Percentiles rank a stretch among this genome's conserved stretches.
Conservation (phyloP, 441 rosid genomes). For the Capsella rubella region DNA sequence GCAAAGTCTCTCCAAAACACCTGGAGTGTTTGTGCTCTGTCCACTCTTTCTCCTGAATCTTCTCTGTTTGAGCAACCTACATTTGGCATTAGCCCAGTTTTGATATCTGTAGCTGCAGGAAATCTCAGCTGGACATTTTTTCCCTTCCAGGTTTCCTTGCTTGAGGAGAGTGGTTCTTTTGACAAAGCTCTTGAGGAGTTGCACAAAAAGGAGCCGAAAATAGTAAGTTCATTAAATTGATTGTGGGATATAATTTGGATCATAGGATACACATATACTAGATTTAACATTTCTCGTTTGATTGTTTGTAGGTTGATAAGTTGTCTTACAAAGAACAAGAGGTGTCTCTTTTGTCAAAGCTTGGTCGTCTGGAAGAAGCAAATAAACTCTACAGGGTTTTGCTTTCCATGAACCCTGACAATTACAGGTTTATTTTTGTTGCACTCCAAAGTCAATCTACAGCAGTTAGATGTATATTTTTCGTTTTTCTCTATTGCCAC, state of each 20-base stretch:
- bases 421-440: slow-evolving; percentile 71
- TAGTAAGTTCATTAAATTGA: slow-evolving; percentile 58
- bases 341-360: slow-evolving; percentile 82
- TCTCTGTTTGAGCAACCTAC: slow-evolving; percentile 24
- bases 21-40: slow-evolving; percentile 11
- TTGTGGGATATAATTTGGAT: slow-evolving; percentile 21
- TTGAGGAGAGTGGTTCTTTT: slow-evolving; percentile 80
- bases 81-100: slow-evolving; percentile 23
- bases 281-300: slow-evolving; percentile 36
- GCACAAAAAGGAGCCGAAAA: slow-evolving; percentile 74
- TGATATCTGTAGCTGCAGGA: slow-evolving; percentile 18
- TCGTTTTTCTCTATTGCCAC: slow-evolving; percentile 8
- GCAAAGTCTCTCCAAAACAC: slow-evolving; percentile 3
- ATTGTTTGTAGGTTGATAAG: slow-evolving; percentile 77
- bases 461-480: background rate
- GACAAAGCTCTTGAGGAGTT: slow-evolving; percentile 86
- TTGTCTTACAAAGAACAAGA: slow-evolving; percentile 88
- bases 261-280: slow-evolving; percentile 15
- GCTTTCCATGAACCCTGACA: slow-evolving; percentile 96
- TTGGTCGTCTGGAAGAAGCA: slow-evolving; percentile 82
- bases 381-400: slow-evolving; percentile 72
- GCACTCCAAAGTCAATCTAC: slow-evolving; percentile 15
- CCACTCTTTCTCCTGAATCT: slow-evolving; percentile 7
- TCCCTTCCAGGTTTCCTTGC: slow-evolving; percentile 72
- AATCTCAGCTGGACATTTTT: slow-evolving; percentile 12